Evolutionary conservation across 2,329 filamentous ascomycete genomes (phyloP).

Genomic region (Triangularia setosa): DNA sequence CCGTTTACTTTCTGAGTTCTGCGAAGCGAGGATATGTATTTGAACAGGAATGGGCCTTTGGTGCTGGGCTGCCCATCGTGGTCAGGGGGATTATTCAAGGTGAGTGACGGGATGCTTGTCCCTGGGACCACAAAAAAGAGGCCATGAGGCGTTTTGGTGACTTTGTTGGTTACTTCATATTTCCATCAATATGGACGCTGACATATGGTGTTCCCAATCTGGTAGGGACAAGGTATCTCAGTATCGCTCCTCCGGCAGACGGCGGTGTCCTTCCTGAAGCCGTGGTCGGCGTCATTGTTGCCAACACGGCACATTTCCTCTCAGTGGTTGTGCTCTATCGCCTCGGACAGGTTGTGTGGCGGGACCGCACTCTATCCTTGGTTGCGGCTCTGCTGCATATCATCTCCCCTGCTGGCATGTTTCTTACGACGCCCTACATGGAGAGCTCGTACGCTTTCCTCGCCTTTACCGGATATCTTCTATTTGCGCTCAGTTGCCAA

Average conservation of each 20-base stretch:
- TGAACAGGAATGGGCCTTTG: constrained; percentile 87
- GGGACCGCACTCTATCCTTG: constrained; percentile 55
- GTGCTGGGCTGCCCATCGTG: constrained; percentile 43
- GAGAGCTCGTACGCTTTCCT: constrained; percentile 77
- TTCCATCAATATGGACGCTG: background rate
- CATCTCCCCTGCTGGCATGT: constrained; percentile 81
- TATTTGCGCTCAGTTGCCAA: constrained; percentile 56
- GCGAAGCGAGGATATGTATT: constrained; percentile 63
- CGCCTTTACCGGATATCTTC: constrained; percentile 67
- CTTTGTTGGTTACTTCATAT: background rate
- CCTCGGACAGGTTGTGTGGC: constrained; percentile 57
- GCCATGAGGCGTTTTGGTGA: background rate
- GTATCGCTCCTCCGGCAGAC: background rate
- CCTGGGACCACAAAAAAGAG: background rate
- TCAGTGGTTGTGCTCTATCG: constrained; percentile 70
- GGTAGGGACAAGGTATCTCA: background rate
- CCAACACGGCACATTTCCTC: constrained; percentile 71
- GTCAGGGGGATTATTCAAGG: constrained; percentile 37
- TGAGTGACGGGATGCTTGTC: constrained; percentile 21
- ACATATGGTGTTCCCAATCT: background rate
- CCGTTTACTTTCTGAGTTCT: constrained; percentile 66
- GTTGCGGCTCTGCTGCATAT: constrained; percentile 71
- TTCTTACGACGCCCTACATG: constrained; percentile 80
- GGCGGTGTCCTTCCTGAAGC: constrained; percentile 21
- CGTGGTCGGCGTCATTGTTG: constrained; percentile 60